Percentiles rank a stretch among this genome's conserved stretches.
Evolutionary conservation across 306 rosid genomes (phyloP).

Genomic region (Calophaca sinica): DNA sequence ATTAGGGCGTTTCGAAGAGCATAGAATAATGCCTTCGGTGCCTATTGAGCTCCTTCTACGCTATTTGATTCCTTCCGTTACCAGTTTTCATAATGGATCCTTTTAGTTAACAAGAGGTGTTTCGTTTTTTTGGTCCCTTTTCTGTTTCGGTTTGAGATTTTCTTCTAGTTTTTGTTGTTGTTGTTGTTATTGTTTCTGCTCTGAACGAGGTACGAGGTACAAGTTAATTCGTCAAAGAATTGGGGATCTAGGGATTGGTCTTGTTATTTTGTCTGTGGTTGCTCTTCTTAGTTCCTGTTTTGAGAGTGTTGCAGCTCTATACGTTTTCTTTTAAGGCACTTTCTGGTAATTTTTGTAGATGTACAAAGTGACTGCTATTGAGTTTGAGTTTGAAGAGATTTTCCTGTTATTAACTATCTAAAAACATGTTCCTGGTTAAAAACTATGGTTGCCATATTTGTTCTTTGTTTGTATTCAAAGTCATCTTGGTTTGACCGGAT

Average conservation of each 20-base stretch:
- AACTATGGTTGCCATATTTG: too few species aligned
- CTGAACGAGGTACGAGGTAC: not conserved
- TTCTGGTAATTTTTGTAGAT: too few species aligned
- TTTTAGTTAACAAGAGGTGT: conserved; percentile 64
- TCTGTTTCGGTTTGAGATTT: not conserved
- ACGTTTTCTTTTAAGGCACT: conserved; percentile 46
- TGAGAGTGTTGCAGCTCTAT: conserved; percentile 10
- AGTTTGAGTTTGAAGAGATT: too few species aligned
- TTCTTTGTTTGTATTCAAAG: too few species aligned
- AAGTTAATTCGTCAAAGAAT: conserved; percentile 33
- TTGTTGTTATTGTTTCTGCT: not conserved
- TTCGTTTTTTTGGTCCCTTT: not conserved
- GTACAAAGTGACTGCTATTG: too few species aligned
- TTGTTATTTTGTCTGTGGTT: too few species aligned
- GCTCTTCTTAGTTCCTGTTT: conserved; percentile 30
- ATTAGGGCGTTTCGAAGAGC: conserved; percentile 84
- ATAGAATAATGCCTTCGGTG: conserved; percentile 85
- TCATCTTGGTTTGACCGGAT: too few species aligned
- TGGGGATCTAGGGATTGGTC: too few species aligned
- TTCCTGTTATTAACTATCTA: too few species aligned
- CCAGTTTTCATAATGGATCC: conserved; percentile 65
- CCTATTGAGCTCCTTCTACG: conserved; percentile 55
- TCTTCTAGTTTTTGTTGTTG: not conserved
- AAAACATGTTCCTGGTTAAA: too few species aligned
- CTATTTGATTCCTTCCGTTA: conserved; percentile 54